Conservation (phyloP, 805 yeast genomes). For the Yarrowia hollandica region DNA sequence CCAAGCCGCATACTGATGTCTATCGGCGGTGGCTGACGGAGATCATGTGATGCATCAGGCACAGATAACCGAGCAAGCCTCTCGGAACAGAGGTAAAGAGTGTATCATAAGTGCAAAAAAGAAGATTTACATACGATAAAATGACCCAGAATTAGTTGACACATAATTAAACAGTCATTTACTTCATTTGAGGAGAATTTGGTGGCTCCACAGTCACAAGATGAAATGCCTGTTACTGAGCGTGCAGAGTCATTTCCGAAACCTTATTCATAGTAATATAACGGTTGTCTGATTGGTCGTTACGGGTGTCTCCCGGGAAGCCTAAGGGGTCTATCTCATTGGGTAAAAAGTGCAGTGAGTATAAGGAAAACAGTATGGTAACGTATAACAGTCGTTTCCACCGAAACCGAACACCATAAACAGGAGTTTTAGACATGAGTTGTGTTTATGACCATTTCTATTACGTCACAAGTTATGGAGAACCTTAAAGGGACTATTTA, state of each 20-base stretch:
- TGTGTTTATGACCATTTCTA: background rate
- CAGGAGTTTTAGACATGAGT: background rate
- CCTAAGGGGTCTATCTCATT: background rate
- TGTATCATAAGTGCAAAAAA: no score
- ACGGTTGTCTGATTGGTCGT: background rate
- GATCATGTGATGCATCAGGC: background rate
- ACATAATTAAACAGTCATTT: no score
- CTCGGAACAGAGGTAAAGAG: no score
- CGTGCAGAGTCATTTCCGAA: conserved; percentile 16
- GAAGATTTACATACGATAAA: background rate
- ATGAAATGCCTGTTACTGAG: background rate
- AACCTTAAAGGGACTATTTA: background rate
- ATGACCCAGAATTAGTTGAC: background rate
- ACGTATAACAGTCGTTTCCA: background rate
- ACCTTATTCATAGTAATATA: background rate
- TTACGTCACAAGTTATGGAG: background rate
- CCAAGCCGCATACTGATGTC: background rate
- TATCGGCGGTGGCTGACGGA: background rate
- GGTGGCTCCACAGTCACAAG: background rate
- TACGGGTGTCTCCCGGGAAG: background rate
- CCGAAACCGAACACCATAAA: background rate
- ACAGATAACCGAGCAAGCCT: no score
- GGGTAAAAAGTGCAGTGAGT: background rate
- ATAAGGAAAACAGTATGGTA: background rate
- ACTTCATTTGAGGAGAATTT: no score